Conservation (phyloP, 2,329 filamentous ascomycete genomes). For the Aspergillus carbonarius region DNA sequence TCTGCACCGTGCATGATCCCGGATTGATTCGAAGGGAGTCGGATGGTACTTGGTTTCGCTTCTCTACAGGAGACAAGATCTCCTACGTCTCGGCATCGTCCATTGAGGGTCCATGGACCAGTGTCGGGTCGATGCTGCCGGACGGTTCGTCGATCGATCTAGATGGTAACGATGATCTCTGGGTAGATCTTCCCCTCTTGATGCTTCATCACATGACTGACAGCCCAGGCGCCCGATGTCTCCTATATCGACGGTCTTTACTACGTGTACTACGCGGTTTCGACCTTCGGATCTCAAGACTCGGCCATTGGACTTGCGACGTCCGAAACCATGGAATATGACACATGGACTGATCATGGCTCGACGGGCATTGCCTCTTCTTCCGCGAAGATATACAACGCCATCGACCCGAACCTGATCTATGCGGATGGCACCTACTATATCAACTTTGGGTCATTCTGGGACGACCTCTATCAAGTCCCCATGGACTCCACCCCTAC, state of each 20-base stretch:
- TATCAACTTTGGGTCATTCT: constrained; percentile 68
- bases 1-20: constrained; percentile 48
- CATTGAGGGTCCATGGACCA: constrained; percentile 53
- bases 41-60: constrained; percentile 55
- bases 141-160: constrained; percentile 48
- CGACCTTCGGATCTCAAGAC: constrained; percentile 59
- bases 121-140: constrained; percentile 48
- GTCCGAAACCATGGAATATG: constrained; percentile 41
- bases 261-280: constrained; percentile 67
- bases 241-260: constrained; percentile 58
- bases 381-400: constrained; percentile 52
- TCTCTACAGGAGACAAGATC: constrained; percentile 53
- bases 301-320: constrained; percentile 63
- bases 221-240: constrained; percentile 61
- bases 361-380: constrained; percentile 37
- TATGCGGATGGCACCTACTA: constrained; percentile 44
- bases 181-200: constrained; percentile 37
- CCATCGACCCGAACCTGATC: constrained; percentile 60
- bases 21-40: constrained; percentile 47
- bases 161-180: constrained; percentile 50
- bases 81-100: constrained; percentile 49
- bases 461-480: constrained; percentile 63
- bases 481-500: constrained; percentile 43
- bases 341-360: constrained; percentile 37
- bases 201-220: not conserved